Base-by-base conservation (phyloP, 139 green algal genomes). In the Asterochloris sp. region DNA sequence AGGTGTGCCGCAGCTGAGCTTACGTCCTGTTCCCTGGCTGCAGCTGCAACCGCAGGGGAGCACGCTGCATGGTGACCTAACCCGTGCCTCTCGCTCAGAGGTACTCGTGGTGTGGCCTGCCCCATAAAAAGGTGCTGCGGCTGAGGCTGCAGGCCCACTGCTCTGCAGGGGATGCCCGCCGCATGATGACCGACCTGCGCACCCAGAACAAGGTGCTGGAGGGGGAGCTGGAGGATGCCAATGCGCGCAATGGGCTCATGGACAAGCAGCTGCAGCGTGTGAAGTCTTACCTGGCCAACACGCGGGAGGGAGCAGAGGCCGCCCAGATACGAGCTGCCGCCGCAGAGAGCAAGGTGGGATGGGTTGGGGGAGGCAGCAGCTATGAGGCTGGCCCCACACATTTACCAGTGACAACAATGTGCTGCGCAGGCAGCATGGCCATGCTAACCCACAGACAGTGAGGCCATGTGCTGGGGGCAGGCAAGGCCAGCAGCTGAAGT, bases 221-320 rank as follows among this genome's bases (percentile, higher is more conserved):
- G 24, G 60, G 21, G 68, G 76, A 80, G 13, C 61, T 80, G 60
- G n/a, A 80, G 38, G 76, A 80, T 17, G 67, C 76, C 47, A 62
- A 80, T 12, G 76, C 54, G 47, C 60, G 60, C 54, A 80, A 67
- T 10, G 76, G 24, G 17, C 28, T 80, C 60, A 61, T 80, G 23
- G 60, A 80, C 26, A 80, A 80, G 60, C 76, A 80, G 24, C 23
- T 80, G 61, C 76, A 80, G 15, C n/a, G 76, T 10, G 76, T 80
- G 23, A 54, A 54, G 38, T 54, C 38, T 54, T 54, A 54, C 38
- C 38, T 54, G 38, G 38, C 38, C 38, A 54, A 54, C 38, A 54
- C 38, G 38, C 38, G 38, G 38, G 38, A 54, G 38, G 38, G 38
- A 6, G 38, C 38, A 54, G 38, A 54, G 38, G 38, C 38, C 38